phyloP scores from a whole-genome alignment of 306 rosid species.

The Myrica gale region DNA sequence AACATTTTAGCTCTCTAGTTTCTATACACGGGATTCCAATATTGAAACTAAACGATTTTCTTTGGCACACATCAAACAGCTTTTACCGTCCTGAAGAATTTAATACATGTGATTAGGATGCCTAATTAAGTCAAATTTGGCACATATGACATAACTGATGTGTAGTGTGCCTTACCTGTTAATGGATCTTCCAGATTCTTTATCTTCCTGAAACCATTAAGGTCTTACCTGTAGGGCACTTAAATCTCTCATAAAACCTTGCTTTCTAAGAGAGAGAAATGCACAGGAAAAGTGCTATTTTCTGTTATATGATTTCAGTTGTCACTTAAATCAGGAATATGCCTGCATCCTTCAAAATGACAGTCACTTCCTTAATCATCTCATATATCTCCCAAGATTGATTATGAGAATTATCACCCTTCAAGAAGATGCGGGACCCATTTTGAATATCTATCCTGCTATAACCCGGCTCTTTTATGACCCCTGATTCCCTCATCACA shows the following conservation, averaged over 20 bases:
- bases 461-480: slow-evolving; percentile 71
- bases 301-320: slow-evolving; percentile 18
- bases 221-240: neutral
- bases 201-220: neutral
- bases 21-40: neutral
- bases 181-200: neutral
- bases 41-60: neutral
- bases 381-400: slow-evolving; percentile 50
- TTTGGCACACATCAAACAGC: neutral
- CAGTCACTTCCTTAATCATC: slow-evolving; percentile 45
- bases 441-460: slow-evolving; percentile 71
- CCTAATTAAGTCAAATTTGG: neutral
- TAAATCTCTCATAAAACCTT: neutral
- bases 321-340: slow-evolving; percentile 42
- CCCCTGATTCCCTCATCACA: slow-evolving; percentile 53
- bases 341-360: slow-evolving; percentile 46
- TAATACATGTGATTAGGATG: neutral
- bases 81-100: neutral
- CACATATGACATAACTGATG: neutral
- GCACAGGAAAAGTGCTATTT: slow-evolving; percentile 16
- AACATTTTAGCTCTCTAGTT: neutral
- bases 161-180: neutral
- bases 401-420: slow-evolving; percentile 50
- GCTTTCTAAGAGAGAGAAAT: slow-evolving; percentile 9
- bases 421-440: slow-evolving; percentile 49